phyloP scores from a whole-genome alignment of 768 basidiomycete species.

The Lactifluus piperatus region DNA sequence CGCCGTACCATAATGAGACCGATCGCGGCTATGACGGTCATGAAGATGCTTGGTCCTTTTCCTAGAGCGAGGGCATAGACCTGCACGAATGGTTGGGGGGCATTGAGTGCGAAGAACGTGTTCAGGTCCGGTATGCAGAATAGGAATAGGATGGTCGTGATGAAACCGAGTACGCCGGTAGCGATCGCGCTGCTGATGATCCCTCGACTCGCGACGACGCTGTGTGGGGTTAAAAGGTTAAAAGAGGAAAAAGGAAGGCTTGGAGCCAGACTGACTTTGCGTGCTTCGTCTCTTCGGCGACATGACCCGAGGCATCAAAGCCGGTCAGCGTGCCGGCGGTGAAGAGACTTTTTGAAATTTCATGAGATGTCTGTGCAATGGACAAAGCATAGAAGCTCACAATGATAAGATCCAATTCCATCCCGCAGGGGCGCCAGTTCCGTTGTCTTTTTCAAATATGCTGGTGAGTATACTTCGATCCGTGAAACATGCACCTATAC shows the following conservation, averaged over 20 bases:
- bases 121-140: slow-evolving; percentile 80
- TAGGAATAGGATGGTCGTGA: slow-evolving; percentile 70
- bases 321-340: slow-evolving; percentile 84
- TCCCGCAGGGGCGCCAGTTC: slow-evolving; percentile 74
- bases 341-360: slow-evolving; percentile 53
- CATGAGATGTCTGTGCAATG: neutral
- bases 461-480: neutral
- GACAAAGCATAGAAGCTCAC: slow-evolving; percentile 32
- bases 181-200: slow-evolving; percentile 71
- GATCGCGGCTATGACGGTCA: slow-evolving; percentile 76
- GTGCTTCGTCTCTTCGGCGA: slow-evolving; percentile 84
- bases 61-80: slow-evolving; percentile 81
- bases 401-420: slow-evolving; percentile 93
- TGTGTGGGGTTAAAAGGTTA: slow-evolving; percentile 21
- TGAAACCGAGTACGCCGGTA: slow-evolving; percentile 73
- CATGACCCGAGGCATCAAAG: slow-evolving; percentile 83
- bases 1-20: slow-evolving; percentile 72
- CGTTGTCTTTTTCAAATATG: slow-evolving; percentile 67
- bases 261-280: slow-evolving; percentile 38
- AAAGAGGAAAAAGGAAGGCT: neutral
- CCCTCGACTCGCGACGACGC: slow-evolving; percentile 73
- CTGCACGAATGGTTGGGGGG: slow-evolving; percentile 89
- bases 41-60: slow-evolving; percentile 69
- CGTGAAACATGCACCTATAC: slow-evolving; percentile 21
- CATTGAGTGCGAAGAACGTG: slow-evolving; percentile 61